Conservation (phyloP, 202 grass and related monocot genomes). For the Brachypodium distachyon region DNA sequence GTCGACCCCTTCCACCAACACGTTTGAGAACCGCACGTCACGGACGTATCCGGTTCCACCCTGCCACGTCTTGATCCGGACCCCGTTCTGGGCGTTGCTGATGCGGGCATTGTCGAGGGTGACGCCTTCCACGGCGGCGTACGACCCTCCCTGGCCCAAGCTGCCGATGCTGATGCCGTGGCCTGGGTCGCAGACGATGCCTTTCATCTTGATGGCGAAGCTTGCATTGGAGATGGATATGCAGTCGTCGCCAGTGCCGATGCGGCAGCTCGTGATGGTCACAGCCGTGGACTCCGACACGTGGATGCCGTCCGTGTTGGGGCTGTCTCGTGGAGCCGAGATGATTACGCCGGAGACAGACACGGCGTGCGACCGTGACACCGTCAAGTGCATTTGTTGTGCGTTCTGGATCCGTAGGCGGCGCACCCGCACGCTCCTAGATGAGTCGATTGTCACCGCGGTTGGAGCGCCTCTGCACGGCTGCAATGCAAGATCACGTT, state of each 20-base stretch:
- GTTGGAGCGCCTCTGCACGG: slow-evolving; percentile 69
- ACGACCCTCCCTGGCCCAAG: slow-evolving; percentile 57
- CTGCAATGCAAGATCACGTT: slow-evolving; percentile 30
- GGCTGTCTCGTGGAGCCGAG: slow-evolving; percentile 62
- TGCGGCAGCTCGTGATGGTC: slow-evolving; percentile 46
- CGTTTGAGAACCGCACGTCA: slow-evolving; percentile 53
- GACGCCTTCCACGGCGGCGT: slow-evolving; percentile 43
- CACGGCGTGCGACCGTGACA: slow-evolving; percentile 43
- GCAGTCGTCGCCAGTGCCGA: slow-evolving; percentile 93
- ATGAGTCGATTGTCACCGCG: slow-evolving; percentile 62
- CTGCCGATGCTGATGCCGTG: slow-evolving; percentile 97
- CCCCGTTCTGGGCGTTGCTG: slow-evolving; percentile 48
- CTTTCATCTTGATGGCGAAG: slow-evolving; percentile 55
- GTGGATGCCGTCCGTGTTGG: slow-evolving; percentile 96
- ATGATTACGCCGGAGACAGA: slow-evolving; percentile 38
- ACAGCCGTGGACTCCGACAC: slow-evolving; percentile 61
- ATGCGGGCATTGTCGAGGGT: slow-evolving; percentile 49
- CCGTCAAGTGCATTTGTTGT: slow-evolving; percentile 83
- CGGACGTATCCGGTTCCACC: slow-evolving; percentile 67
- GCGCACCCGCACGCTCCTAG: slow-evolving; percentile 37
- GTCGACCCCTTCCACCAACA: slow-evolving; percentile 50
- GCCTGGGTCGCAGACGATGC: slow-evolving; percentile 63
- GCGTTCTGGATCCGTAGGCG: slow-evolving; percentile 60
- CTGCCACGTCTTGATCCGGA: slow-evolving; percentile 98
- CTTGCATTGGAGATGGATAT: slow-evolving; percentile 79